A percentile compares a stretch with the other conserved stretches of the same genome.
Conservation (phyloP, 2,329 filamentous ascomycete genomes). For the Leptodontidium sp. region DNA sequence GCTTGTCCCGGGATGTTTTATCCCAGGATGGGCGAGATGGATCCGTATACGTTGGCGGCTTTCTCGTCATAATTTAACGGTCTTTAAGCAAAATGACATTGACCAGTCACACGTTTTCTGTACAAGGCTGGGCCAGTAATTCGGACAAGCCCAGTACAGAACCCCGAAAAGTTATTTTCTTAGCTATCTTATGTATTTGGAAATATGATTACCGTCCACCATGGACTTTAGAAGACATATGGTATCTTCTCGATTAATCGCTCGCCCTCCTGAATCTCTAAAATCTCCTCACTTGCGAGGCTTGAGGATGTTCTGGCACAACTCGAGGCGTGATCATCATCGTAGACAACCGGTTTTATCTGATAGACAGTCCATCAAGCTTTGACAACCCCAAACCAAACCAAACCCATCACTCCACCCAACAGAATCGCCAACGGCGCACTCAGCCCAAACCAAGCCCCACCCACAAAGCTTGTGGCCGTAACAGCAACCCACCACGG, state of each 20-base stretch:
- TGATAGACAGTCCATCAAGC: background rate
- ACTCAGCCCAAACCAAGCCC: constrained; percentile 55
- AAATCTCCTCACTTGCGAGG: too few relatives aligned
- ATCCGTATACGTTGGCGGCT: constrained; percentile 15
- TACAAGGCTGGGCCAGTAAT: too few relatives aligned
- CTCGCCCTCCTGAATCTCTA: too few relatives aligned
- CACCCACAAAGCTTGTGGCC: constrained; percentile 55
- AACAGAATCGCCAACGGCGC: constrained; percentile 55
- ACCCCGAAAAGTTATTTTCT: background rate
- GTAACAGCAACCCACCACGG: constrained; percentile 72
- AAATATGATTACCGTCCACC: background rate
- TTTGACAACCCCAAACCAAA: constrained; percentile 55
- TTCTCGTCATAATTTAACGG: background rate
- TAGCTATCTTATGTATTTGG: background rate
- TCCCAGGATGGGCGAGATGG: background rate
- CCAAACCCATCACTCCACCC: constrained; percentile 55
- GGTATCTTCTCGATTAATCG: too few relatives aligned
- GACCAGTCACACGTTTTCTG: background rate
- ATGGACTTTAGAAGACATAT: too few relatives aligned
- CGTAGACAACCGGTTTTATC: background rate
- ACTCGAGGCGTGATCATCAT: background rate
- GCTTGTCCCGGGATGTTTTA: too few relatives aligned
- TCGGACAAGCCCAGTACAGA: too few relatives aligned
- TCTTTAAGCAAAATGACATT: background rate
- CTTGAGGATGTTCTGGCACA: background rate